phyloP scores from a whole-genome alignment of 805 yeast genomes.

The Naumovozyma castellii region DNA sequence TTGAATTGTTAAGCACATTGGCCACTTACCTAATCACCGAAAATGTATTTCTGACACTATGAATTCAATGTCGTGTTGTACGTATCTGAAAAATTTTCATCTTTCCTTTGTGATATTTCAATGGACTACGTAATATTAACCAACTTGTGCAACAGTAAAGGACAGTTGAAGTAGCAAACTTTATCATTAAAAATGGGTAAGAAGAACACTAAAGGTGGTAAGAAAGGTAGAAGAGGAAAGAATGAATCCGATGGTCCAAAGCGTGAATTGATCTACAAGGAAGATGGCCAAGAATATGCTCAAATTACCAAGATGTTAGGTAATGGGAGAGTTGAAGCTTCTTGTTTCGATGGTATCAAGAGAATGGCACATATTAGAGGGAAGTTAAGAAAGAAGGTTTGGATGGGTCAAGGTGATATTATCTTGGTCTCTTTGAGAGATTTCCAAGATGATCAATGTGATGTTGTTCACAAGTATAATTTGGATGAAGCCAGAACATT shows the following conservation, averaged over 20 bases:
- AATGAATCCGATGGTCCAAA: constrained; percentile 83
- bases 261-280: constrained; percentile 86
- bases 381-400: constrained; percentile 96
- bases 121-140: too few relatives aligned
- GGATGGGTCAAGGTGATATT: constrained; percentile 99
- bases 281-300: constrained; percentile 97
- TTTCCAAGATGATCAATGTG: constrained; percentile 97
- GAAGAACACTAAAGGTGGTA: constrained; percentile 56
- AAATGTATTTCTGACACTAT: too few relatives aligned
- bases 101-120: too few relatives aligned
- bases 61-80: background rate
- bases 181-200: constrained; percentile 26
- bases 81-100: constrained; percentile 2
- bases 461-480: constrained; percentile 91
- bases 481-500: constrained; percentile 97
- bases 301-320: constrained; percentile 98
- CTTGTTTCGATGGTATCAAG: constrained; percentile 87
- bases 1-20: too few relatives aligned
- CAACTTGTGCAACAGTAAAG: too few relatives aligned
- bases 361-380: constrained; percentile 99
- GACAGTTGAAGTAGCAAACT: background rate
- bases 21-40: too few relatives aligned
- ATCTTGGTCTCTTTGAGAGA: constrained; percentile 93
- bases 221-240: constrained; percentile 96
- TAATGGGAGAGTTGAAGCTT: constrained; percentile 91